Base-by-base conservation (phyloP, 2,329 filamentous ascomycete genomes). In the Colletotrichum sp. region DNA sequence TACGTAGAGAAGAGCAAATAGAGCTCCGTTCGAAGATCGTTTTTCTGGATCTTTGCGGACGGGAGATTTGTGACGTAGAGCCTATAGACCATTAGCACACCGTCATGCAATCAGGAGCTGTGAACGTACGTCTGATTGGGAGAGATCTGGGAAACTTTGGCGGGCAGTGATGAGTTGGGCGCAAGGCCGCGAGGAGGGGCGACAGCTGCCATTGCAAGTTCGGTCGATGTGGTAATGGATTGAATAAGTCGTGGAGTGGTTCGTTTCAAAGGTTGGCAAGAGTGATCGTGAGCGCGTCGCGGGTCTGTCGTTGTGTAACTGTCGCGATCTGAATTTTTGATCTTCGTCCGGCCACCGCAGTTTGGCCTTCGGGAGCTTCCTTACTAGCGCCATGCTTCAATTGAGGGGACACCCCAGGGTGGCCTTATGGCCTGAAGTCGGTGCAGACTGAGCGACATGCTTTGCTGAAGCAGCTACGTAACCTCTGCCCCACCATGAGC, bases 1-100 rank as follows among this genome's bases (percentile, higher is more conserved):
- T 98, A 98, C 16, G 96, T 98, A 13, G 96, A 95, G 85, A 99
- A 99, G 15, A 99, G 91, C 85, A 96, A 95, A 87, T 99, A 99
- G 34, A 99, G 90, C 7, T 94, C 94, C 62, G 95, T 94, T 81
- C 96, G 93, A 57, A 99, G 87, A 83, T 99, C 96, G 77, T 92
- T 89, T 85, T 99, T 99, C 82, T 94, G 95, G 78, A 99, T 92
- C 87, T 98, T 98, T 77, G 96, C 92, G 26, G 95, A 95, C 1
- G 91, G 91, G 4, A 99, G 90, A 81, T 98, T 98, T 69, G 93
- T 94, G 80, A 98, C 90, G 83, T 99, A 99, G 78, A 99, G 91
- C 12, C 95, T 98, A 73, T 44, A 32, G 30, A 75, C 34, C 8
- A 69, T 78, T 15, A 77, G 72, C n/a, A 32, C n/a, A 26, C 16